These are phyloP conservation scores for Calonectria fujianensis DNA, from an alignment of 2,329 filamentous ascomycete species.

Conservation along the genomic window DNA sequence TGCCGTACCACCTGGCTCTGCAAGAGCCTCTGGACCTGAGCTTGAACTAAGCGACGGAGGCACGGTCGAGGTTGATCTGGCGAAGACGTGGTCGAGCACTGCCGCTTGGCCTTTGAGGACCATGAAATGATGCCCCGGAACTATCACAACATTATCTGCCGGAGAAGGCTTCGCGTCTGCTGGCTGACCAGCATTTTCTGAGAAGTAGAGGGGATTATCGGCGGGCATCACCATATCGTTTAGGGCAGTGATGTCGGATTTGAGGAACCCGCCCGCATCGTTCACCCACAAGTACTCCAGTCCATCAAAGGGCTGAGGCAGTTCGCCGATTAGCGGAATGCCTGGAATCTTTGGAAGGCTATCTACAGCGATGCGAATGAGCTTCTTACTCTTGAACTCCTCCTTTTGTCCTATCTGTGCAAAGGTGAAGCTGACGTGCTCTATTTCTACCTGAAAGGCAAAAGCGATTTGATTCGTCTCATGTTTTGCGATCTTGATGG, in stretches of 20 bases:
- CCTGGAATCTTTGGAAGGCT: neutral
- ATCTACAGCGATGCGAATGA: neutral
- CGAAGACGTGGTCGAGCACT: neutral
- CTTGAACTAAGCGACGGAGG: neutral
- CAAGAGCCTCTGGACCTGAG: neutral
- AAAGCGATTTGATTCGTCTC: neutral
- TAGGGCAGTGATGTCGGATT: neutral
- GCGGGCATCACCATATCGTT: neutral
- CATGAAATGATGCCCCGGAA: constrained; percentile 7
- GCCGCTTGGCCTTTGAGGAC: neutral
- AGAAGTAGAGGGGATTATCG: neutral
- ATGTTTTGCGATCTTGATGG: neutral
- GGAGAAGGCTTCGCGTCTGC: neutral
- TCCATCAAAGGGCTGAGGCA: neutral
- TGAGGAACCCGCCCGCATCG: neutral
- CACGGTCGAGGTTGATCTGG: neutral
- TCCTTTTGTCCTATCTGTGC: constrained; percentile 1
- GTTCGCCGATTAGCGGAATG: neutral
- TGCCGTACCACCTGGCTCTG: neutral
- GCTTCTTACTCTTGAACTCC: neutral
- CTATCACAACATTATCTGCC: neutral
- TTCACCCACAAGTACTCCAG: constrained; percentile 8
- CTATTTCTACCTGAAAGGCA: neutral
- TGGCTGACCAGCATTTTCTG: neutral
- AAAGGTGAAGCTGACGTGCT: constrained; percentile 10